Percentiles rank a stretch among this genome's conserved stretches.
phyloP scores from a whole-genome alignment of 2,329 filamentous ascomycete species.

The Neobulgaria alba region DNA sequence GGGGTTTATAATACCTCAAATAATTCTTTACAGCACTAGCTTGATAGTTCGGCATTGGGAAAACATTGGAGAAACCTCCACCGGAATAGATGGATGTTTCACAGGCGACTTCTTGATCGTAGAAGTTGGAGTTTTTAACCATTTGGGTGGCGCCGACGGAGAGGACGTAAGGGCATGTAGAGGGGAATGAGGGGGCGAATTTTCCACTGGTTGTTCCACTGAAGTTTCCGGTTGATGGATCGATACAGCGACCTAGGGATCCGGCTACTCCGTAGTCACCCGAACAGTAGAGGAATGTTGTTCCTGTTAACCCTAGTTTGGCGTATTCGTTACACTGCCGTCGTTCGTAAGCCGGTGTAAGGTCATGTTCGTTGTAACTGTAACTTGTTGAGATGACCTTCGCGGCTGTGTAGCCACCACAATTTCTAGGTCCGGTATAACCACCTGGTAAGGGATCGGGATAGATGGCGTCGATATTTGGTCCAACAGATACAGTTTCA shows the following conservation, averaged over 20 bases:
- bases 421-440: slow-evolving; percentile 2
- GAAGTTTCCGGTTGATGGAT: too few species aligned
- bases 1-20: slow-evolving; percentile 29
- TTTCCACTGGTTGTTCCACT: slow-evolving; percentile 33
- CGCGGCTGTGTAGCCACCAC: slow-evolving; percentile 43
- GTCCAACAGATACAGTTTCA: too few species aligned
- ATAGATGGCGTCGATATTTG: slow-evolving; percentile 7
- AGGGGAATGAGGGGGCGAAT: slow-evolving; percentile 40
- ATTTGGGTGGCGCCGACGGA: slow-evolving; percentile 32
- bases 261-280: slow-evolving; percentile 39
- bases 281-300: slow-evolving; percentile 37
- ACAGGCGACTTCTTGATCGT: slow-evolving; percentile 19
- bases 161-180: slow-evolving; percentile 41
- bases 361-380: slow-evolving; percentile 40
- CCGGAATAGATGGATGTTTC: slow-evolving; percentile 29
- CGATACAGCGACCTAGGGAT: too few species aligned
- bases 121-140: slow-evolving; percentile 10
- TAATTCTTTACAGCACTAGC: slow-evolving; percentile 32
- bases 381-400: slow-evolving; percentile 49
- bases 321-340: slow-evolving; percentile 42
- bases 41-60: slow-evolving; percentile 34
- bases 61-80: slow-evolving; percentile 35
- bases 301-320: slow-evolving; percentile 41
- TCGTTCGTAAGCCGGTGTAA: slow-evolving; percentile 44
- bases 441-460: slow-evolving; percentile 5